Conservation (phyloP, 352 stramenopile genomes). For the Globisporangium abappressorium region DNA sequence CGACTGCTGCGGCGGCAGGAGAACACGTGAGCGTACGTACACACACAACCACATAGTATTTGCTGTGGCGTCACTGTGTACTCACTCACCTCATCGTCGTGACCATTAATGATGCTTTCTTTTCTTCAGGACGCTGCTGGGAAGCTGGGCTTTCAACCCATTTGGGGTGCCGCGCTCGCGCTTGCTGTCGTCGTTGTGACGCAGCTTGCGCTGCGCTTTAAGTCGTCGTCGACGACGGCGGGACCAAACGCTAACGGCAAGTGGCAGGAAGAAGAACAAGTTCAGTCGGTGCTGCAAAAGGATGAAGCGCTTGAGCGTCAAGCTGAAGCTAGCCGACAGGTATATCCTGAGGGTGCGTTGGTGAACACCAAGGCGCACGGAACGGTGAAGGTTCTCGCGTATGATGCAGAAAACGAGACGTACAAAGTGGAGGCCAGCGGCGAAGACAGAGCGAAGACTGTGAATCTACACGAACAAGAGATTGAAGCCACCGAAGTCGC, state of each 20-base stretch:
- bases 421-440: constrained; percentile 33
- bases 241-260: background rate
- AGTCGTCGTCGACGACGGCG: background rate
- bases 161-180: constrained; percentile 13
- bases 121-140: background rate
- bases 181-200: constrained; percentile 20
- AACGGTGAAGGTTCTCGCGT: constrained; percentile 23
- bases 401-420: constrained; percentile 18
- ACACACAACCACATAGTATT: background rate
- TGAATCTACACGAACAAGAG: constrained; percentile 20
- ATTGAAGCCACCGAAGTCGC: constrained; percentile 33
- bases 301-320: constrained; percentile 28
- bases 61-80: background rate
- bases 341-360: constrained; percentile 23
- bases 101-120: background rate
- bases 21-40: background rate
- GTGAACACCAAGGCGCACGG: constrained; percentile 20
- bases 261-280: constrained; percentile 7
- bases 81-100: background rate
- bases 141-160: background rate
- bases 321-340: constrained; percentile 19
- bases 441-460: constrained; percentile 3
- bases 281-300: constrained; percentile 29
- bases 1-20: background rate
- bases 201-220: constrained; percentile 12